Conservation (phyloP, 108 stramenopile species). For the Pelagomonas calceolata region DNA sequence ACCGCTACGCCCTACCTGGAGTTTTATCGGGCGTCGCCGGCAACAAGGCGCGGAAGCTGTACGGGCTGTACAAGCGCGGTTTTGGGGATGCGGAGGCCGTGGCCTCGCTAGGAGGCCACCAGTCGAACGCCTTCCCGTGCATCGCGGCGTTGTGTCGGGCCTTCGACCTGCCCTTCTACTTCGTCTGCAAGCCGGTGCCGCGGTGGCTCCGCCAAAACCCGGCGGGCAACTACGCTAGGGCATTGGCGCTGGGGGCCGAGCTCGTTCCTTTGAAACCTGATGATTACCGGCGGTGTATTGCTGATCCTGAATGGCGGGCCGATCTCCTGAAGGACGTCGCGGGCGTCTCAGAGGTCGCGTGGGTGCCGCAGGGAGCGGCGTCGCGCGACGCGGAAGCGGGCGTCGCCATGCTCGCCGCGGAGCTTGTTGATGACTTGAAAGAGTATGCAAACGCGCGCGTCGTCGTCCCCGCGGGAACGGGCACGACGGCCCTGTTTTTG, state of each 20-base stretch:
- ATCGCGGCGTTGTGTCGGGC: constrained; percentile 59
- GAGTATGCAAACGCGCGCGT: constrained; percentile 7
- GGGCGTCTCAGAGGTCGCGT: constrained; percentile 9
- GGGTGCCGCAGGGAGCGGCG: constrained; percentile 22
- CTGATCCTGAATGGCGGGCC: constrained; percentile 10
- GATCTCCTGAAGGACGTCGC: background rate
- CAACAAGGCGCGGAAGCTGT: background rate
- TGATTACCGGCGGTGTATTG: constrained; percentile 25
- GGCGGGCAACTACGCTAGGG: constrained; percentile 68
- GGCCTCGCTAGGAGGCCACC: constrained; percentile 78
- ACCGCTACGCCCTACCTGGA: background rate
- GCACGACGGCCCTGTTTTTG: constrained; percentile 30
- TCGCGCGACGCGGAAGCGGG: constrained; percentile 16
- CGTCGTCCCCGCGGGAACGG: constrained; percentile 30
- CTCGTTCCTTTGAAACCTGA: constrained; percentile 53
- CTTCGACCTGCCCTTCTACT: constrained; percentile 54
- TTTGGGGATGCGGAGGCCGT: constrained; percentile 17
- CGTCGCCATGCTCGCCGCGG: background rate
- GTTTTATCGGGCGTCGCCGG: background rate
- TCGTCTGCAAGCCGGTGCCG: constrained; percentile 76
- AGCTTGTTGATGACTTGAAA: background rate
- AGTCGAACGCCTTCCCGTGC: constrained; percentile 83
- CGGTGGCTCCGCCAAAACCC: constrained; percentile 65
- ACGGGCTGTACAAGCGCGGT: background rate
- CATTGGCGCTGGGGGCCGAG: constrained; percentile 66